Evolutionary conservation across 108 stramenopile genomes (phyloP), one percentile per base, ranked within the genome.

Genomic region (Stephanodiscus triporus): DNA sequence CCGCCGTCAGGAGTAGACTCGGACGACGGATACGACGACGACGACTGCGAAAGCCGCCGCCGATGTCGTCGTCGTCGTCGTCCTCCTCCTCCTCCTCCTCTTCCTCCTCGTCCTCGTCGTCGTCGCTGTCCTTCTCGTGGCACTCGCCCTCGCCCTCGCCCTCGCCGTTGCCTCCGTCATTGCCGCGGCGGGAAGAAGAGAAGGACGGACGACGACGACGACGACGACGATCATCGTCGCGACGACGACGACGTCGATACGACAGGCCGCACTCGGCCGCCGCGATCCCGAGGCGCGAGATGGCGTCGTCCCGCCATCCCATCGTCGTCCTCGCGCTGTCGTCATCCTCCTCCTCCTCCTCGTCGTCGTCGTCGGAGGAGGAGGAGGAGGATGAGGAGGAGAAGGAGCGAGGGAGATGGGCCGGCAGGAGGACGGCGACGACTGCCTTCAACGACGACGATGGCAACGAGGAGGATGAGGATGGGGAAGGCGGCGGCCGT

Each of bases 1-100:
- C 16, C 14, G 43, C 43, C 43, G 43, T 45, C 14, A 45, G 3
- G 0, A 45, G 43, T 1, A 45, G 13, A 3, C 43, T 13, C 16
- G 43, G 40, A 1, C 7, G 43, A 11, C 45, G 42, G 32, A 49
- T 48, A 22, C 37, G 42, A 40, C 75, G 76, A 60, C 64, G 73
- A 17, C 70, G 75, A 8, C 72, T 63, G n/a, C n/a, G n/a, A n/a
- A n/a, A n/a, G n/a, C n/a, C n/a, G n/a, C n/a, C 71, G 64, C 53
- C 19, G 78, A 8, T 8, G 9, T 50, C 49, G 20, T 50, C 20
- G 20, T 50, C 9, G n/a, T 20, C 20, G 49, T 20, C 4, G 4
- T 4, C 17, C 19, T 50, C 19, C 19, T 20, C 17, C 17, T 50
- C 49, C 49, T 20, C 9, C 17, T 8, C 9, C 9, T 20, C 19